Evolutionary conservation across 208 protist species (phyloP), one percentile per base, ranked within the genome.

Genomic region (Leishmania amazonensis): DNA sequence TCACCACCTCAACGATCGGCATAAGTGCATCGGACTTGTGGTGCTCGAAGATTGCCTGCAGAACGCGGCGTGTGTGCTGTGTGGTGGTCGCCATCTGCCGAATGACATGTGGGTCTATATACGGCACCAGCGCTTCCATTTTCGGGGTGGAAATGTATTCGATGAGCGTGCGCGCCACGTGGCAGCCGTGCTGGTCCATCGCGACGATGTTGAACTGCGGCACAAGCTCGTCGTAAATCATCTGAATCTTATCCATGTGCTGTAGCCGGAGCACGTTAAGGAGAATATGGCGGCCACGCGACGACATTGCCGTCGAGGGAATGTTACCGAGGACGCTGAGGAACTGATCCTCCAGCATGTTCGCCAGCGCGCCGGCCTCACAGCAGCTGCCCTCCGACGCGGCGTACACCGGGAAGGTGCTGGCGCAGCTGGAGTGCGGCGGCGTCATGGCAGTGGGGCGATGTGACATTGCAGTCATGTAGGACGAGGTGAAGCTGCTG

Each of bases 1-100:
- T 87, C 65, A 97, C 76, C 58, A 89, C 78, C n/a, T 87, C 83
- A 11, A 94, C 94, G 47, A 96, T 82, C 7, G 88, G 90, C 67
- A 79, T 88, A 13, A 96, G 87, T 0, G 83, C 87, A 35, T 87
- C 83, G 40, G 82, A 75, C 28, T 81, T 78, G 84, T 95, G 92
- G 77, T 86, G 90, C 81, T 96, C 91, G 72, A 96, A 97, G 31
- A 97, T 84, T 49, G 83, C 83, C 78, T 97, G 92, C 54, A 96
- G 70, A 24, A 93, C 84, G 67, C 94, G 91, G 35, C 94, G 92
- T 4, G 91, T 96, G 88, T 95, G 88, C 83, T 93, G 92, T 6
- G 92, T 91, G 8, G 81, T 78, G 9, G 85, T 88, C 47, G 88
- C 86, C 74, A 96, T 79, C 64, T 84, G 81, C 60, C 81, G 42